Evolutionary conservation across 306 rosid species (phyloP).

Genomic region (Psophocarpus tetragonolobus): DNA sequence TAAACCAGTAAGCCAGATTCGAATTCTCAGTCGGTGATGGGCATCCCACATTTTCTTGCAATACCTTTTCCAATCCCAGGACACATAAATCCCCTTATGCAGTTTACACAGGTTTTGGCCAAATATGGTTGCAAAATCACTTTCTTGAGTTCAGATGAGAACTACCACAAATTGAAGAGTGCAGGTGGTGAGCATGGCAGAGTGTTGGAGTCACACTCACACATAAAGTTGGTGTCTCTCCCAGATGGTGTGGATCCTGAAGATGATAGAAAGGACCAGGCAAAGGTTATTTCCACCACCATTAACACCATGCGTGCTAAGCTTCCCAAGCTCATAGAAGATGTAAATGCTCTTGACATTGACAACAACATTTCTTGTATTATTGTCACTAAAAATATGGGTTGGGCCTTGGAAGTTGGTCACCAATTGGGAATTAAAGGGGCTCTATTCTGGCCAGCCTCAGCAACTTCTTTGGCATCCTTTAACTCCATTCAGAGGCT

Average conservation of each 20-base stretch:
- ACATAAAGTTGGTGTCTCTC: constrained; percentile 43
- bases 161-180: not conserved
- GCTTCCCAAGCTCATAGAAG: constrained; percentile 53
- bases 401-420: constrained; percentile 56
- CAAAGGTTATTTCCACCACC: constrained; percentile 25
- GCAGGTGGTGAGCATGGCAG: not conserved
- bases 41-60: constrained; percentile 41
- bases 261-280: constrained; percentile 43
- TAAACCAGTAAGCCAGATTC: too few relatives aligned
- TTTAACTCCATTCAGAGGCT: constrained; percentile 20
- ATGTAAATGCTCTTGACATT: constrained; percentile 17
- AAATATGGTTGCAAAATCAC: constrained; percentile 51
- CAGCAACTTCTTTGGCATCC: constrained; percentile 40
- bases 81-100: constrained; percentile 46
- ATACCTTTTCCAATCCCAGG: constrained; percentile 46
- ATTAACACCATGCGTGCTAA: constrained; percentile 37
- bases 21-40: constrained; percentile 11
- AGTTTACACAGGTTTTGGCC: constrained; percentile 31
- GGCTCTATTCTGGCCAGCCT: constrained; percentile 48
- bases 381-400: constrained; percentile 42
- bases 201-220: not conserved
- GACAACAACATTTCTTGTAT: constrained; percentile 42
- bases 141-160: constrained; percentile 45
- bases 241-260: constrained; percentile 59
- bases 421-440: constrained; percentile 43